phyloP scores from a whole-genome alignment of 179 eudicot species.

The Dionaea muscipula region DNA sequence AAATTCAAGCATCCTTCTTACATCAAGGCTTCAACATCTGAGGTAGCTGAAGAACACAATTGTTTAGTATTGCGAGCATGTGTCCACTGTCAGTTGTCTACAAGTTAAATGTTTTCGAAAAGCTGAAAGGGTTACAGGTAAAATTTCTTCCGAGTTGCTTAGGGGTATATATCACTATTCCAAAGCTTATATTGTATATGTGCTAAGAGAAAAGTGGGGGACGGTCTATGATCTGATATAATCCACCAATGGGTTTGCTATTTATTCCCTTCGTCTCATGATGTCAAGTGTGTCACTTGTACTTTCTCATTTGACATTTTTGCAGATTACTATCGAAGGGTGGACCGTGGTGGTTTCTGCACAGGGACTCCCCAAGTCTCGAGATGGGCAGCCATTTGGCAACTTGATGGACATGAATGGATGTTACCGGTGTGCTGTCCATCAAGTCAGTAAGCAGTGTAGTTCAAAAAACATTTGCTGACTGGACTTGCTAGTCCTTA shows the following conservation, averaged over 20 bases:
- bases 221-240: neutral
- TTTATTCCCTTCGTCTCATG: neutral
- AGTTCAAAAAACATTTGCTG: neutral
- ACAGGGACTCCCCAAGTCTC: slow-evolving; percentile 20
- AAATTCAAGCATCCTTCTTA: neutral
- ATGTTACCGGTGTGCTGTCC: neutral
- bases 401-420: neutral
- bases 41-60: neutral
- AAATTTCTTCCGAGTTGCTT: too few relatives aligned
- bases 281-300: neutral
- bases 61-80: neutral
- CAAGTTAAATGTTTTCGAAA: neutral
- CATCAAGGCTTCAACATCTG: neutral
- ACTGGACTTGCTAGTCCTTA: neutral
- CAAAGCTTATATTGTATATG: neutral
- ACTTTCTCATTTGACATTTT: slow-evolving; percentile 2
- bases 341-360: slow-evolving; percentile 97
- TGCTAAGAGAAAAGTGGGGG: neutral
- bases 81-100: neutral
- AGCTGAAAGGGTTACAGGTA: neutral
- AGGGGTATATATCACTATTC: neutral
- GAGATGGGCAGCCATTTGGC: neutral
- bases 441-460: neutral
- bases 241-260: neutral
- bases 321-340: slow-evolving; percentile 45